Base-by-base conservation (phyloP, 441 rosid genomes). In the Metrosideros polymorpha region DNA sequence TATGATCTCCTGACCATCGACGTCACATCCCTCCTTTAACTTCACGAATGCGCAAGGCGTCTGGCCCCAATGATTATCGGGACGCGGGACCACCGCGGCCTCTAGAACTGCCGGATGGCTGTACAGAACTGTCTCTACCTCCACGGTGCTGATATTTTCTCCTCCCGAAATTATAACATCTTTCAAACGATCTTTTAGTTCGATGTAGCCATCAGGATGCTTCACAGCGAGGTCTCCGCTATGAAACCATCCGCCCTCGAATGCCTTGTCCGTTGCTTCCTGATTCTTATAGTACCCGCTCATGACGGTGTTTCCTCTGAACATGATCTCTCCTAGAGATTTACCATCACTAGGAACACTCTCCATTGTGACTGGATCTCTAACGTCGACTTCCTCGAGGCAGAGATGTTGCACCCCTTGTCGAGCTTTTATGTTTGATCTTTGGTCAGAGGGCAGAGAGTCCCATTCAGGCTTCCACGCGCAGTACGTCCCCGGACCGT, bases 1-100 rank as follows among this genome's bases (percentile, higher is more conserved):
- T 43, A 96, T 93, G 47, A 96, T 89, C 85, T 95, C 96, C 56
- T 89, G 88, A 9, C 92, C 91, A 55, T 82, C 77, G 3, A 84
- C 82, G 9, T 45, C 52, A 12, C 83, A 55, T 32, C 90, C 95
- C 6, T 94, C 94, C 91, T 95, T 96, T 75, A 95, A 86, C 86
- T 92, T 95, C 75, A 95, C 95, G 7, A 96, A 95, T 52, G 95
- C 97, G 54, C 97, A 96, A 82, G 98, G 95, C 6, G 95, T 94
- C 75, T 96, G 95, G 42, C 99, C 98, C 97, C 98, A 95, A 18
- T 93, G 91, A 86, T 90, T 86, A 85, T 96, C 98, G 4, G 96
- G 99, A 32, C 96, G 87, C 4, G 93, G 94, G 1, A 96, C 96
- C 77, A 96, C 94, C 4, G 95, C 93, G 0, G 91, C 97, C 90